These are phyloP conservation scores for Erodium moschatum DNA, from an alignment of 441 rosid genomes.

Conservation along the genomic window DNA sequence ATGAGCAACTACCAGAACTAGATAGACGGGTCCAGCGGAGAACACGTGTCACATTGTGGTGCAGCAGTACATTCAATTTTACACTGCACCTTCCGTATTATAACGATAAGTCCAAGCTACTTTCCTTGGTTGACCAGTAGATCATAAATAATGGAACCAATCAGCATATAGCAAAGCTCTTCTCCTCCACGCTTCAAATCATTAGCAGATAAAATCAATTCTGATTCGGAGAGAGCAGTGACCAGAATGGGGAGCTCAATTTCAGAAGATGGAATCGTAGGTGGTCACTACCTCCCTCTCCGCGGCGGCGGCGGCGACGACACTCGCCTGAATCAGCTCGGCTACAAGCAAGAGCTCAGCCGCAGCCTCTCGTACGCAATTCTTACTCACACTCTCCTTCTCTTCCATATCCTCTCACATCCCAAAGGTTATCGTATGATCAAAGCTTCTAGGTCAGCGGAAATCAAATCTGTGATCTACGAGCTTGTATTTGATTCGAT, in stretches of 20 bases:
- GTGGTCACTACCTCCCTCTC: constrained; percentile 26
- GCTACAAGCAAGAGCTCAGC: constrained; percentile 53
- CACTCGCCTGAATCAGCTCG: constrained; percentile 35
- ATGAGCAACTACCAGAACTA: background rate
- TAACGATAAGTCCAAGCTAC: background rate
- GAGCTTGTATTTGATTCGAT: background rate
- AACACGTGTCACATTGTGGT: background rate
- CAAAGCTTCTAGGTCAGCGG: background rate
- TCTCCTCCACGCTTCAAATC: background rate
- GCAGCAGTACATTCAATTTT: background rate
- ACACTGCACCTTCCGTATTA: background rate
- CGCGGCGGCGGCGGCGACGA: constrained; percentile 14
- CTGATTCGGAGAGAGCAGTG: background rate
- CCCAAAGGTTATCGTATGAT: too few relatives aligned
- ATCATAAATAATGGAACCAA: background rate
- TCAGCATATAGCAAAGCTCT: too few relatives aligned
- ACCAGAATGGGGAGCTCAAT: constrained; percentile 18
- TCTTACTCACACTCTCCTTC: too few relatives aligned
- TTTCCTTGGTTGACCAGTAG: background rate
- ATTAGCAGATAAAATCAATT: too few relatives aligned
- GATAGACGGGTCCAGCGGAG: background rate
- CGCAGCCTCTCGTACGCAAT: constrained; percentile 42
- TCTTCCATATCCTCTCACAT: too few relatives aligned
- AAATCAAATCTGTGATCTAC: background rate
- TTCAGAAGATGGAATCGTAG: constrained; percentile 5